Evolutionary conservation across 306 rosid species (phyloP).

Genomic region (Senna siamea): DNA sequence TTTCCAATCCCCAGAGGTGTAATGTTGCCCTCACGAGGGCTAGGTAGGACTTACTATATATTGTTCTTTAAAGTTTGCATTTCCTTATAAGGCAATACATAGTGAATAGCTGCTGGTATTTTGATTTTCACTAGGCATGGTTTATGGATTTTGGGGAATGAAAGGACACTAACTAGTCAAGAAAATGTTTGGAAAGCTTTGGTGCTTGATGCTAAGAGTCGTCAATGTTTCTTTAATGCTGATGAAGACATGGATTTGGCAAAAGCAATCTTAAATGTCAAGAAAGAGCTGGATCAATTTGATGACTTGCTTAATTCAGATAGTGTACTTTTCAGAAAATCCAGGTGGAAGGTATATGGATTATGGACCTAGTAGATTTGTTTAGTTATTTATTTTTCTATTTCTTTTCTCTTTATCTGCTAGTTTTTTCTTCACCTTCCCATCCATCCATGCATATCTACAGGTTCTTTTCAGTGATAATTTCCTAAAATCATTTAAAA

Average conservation of each 20-base stretch:
- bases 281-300: constrained; percentile 51
- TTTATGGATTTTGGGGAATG: constrained; percentile 78
- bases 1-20: constrained; percentile 56
- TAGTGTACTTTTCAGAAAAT: constrained; percentile 53
- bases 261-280: constrained; percentile 52
- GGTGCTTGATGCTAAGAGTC: constrained; percentile 56
- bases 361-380: neutral
- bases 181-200: constrained; percentile 59
- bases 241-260: constrained; percentile 56
- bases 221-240: constrained; percentile 60
- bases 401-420: neutral
- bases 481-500: constrained; percentile 63
- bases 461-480: constrained; percentile 62
- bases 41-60: constrained; percentile 44
- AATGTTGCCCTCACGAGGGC: constrained; percentile 93
- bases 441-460: neutral
- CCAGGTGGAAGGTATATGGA: constrained; percentile 66
- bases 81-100: neutral
- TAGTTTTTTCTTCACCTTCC: neutral
- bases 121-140: constrained; percentile 55
- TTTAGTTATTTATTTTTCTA: neutral
- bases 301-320: constrained; percentile 66
- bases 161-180: constrained; percentile 38
- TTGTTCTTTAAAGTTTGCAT: neutral
- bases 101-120: neutral